phyloP scores from a whole-genome alignment of 2,329 filamentous ascomycete species.

The Colletotrichum sp. region DNA sequence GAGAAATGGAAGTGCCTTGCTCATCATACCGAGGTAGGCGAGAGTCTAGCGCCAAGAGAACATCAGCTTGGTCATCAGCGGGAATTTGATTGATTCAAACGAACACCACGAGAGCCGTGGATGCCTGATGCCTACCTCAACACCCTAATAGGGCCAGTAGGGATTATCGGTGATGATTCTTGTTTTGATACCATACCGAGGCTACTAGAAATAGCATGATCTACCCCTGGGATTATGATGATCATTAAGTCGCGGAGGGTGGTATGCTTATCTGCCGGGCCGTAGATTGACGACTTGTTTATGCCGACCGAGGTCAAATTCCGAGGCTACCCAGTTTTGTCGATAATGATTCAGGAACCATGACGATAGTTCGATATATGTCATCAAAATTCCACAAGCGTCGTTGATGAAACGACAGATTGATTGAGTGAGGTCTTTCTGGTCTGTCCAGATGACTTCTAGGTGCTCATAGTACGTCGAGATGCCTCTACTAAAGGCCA shows the following conservation, averaged over 20 bases:
- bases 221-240: background rate
- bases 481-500: background rate
- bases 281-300: background rate
- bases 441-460: background rate
- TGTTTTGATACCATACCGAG: background rate
- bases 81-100: background rate
- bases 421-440: background rate
- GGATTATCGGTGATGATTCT: background rate
- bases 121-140: too few relatives aligned
- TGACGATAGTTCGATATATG: background rate
- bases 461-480: background rate
- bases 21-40: background rate
- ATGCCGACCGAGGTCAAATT: background rate
- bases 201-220: background rate
- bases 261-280: background rate
- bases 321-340: background rate
- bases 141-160: background rate
- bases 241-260: background rate
- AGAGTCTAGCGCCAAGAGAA: background rate
- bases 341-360: background rate
- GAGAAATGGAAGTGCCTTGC: background rate
- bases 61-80: background rate
- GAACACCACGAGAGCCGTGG: too few relatives aligned
- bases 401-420: background rate
- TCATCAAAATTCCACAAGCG: background rate